Percentiles rank a stretch among this genome's conserved stretches.
phyloP scores from a whole-genome alignment of 2,329 filamentous ascomycete genomes.

The Triangularia setosa region DNA sequence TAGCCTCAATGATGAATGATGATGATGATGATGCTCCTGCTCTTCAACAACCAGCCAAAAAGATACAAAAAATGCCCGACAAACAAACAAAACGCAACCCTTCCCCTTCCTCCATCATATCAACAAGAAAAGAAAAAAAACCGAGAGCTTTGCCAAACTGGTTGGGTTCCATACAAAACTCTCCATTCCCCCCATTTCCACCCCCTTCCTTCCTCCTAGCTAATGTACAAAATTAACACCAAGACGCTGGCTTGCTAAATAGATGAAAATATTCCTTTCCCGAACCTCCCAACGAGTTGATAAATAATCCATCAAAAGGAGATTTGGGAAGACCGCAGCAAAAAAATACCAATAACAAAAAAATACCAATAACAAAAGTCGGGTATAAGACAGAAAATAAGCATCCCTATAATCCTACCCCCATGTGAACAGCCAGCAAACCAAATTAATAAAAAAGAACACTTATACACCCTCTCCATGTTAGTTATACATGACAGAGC shows the following conservation, averaged over 20 bases:
- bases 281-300: too few species aligned
- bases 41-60: neutral
- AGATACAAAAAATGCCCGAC: neutral
- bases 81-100: neutral
- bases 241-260: neutral
- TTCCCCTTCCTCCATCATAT: neutral
- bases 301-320: neutral
- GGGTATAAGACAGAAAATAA: constrained; percentile 12
- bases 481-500: neutral
- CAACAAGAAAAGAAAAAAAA: neutral
- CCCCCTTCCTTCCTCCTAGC: neutral
- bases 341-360: constrained; percentile 13
- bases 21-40: neutral
- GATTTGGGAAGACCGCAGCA: neutral
- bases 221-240: neutral
- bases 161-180: neutral
- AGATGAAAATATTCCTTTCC: neutral
- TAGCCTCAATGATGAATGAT: neutral
- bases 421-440: constrained; percentile 18
- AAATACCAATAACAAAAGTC: constrained; percentile 17
- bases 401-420: neutral
- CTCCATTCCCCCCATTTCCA: neutral
- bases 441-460: constrained; percentile 20
- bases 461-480: neutral
- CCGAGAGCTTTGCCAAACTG: neutral